These are phyloP conservation scores for Dinochytrium kinnereticum DNA, from an alignment of 371 early-diverging fungal species.

Conservation along the genomic window DNA sequence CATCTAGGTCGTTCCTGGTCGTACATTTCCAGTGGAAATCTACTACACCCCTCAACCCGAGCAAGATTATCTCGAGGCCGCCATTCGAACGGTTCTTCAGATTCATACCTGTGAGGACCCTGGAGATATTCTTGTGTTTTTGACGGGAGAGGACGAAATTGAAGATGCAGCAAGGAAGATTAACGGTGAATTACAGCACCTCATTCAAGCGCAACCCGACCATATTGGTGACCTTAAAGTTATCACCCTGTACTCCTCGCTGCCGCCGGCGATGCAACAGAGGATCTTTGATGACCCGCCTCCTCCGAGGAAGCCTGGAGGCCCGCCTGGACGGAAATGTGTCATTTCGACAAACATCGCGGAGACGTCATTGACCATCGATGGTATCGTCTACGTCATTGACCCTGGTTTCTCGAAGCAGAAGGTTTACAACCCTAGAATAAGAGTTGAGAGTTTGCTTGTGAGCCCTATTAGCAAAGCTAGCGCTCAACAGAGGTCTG, in stretches of 20 bases:
- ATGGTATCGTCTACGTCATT: constrained; percentile 97
- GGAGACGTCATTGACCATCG: constrained; percentile 98
- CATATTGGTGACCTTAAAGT: constrained; percentile 73
- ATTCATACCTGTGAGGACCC: constrained; percentile 83
- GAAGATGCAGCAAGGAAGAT: constrained; percentile 83
- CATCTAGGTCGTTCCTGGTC: constrained; percentile 71
- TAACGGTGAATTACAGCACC: constrained; percentile 65
- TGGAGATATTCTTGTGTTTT: constrained; percentile 88
- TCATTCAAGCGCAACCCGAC: constrained; percentile 56
- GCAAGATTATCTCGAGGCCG: constrained; percentile 86
- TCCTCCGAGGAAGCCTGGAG: constrained; percentile 70
- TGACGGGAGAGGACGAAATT: constrained; percentile 96
- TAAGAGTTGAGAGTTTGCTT: constrained; percentile 82
- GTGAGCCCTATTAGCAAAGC: constrained; percentile 64
- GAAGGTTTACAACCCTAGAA: constrained; percentile 69
- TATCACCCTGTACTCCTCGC: constrained; percentile 89
- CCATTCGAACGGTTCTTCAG: constrained; percentile 82
- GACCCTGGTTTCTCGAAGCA: constrained; percentile 98
- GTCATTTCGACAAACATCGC: constrained; percentile 98
- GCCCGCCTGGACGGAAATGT: constrained; percentile 88
- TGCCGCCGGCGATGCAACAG: constrained; percentile 92
- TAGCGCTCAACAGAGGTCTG: constrained; percentile 82
- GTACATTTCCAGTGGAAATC: constrained; percentile 91
- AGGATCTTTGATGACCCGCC: constrained; percentile 92
- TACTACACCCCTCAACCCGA: constrained; percentile 89